Evolutionary conservation across 306 rosid species (phyloP), one percentile per base, ranked within the genome.

Genomic region (Castanea sativa): DNA sequence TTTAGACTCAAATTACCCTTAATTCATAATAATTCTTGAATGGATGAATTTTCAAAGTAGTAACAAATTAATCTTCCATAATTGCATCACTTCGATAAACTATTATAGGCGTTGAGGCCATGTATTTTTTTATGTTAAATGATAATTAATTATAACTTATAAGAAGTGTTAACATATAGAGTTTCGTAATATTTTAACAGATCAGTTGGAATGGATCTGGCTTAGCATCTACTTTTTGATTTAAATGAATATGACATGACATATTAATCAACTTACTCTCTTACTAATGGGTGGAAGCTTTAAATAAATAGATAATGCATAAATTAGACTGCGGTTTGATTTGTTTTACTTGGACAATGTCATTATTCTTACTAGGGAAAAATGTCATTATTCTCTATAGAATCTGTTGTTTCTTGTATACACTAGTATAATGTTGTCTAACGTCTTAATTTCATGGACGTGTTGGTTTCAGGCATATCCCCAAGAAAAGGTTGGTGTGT

Each of bases 401-500:
- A 19, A 33, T 67, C 25, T 35, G 72, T 67, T 19, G 35, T 27
- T 52, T 65, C 68, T 53, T 20, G 10, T 51, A 49, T 65, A 30
- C 56, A 12, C 30, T 51, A 16, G 1, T 29, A 51, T 53, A 23
- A 53, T 69, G 41, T 70, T 5, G 72, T 4, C 30, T 58, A 33
- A 69, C 35, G 64, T 30, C 11, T 43, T 58, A 56, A 63, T 55
- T 10, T 79, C 23, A 74, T 77, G 35, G 49, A 14, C 23, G n/a
- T 70, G 45, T 82, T 73, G 74, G 69, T 86, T 84, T 77, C 87
- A 92, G 98, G 99, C 98, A 58, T 93, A 96, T 73, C 99, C 99
- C 20, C 99, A 96, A 86, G 99, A 96, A 88, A 93, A 93, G 88
- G 99, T 96, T 82, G 98, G 99, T 7, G 98, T 96, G 73, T 96